Evolutionary conservation across 129 eudicot species (phyloP), one percentile per base, ranked within the genome.

Genomic region (Helianthus annuus): DNA sequence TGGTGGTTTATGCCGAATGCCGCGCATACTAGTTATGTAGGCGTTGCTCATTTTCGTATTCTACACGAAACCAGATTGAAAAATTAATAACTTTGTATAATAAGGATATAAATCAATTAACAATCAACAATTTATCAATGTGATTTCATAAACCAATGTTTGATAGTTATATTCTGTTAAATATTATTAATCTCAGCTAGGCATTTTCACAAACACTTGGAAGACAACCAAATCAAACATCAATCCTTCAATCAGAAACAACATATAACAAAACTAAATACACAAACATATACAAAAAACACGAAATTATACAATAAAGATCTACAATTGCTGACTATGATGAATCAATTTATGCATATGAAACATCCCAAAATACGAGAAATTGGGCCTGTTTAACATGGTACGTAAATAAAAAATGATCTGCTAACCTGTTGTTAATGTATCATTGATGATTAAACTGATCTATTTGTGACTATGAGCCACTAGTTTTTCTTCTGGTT

Each of bases 31-130:
- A 58, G 87, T 48, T 76, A 84, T 58, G 82, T 80, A 82, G 67
- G 85, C 71, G 61, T 75, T 83, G 57, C 78, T 82, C 94, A 86
- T 92, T 45, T 73, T 64, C 66, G 63, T 14, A 52, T 48, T 63
- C 73, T 67, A 42, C 57, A 15, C 7, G 0, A 56, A 16, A 67
- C 29, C 48, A 7, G 34, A 58, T 57, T 34, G 4, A 44, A 13
- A 68, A 69, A 6, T 17, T 61, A 6, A 48, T 32, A 49, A 46
- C 10, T 56, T 44, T 44, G 6, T 16, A 45, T 11, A 16, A 29
- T 29, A 10, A 57, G 45, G 19, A 58, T 4, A 57, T 27, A 39
- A 4, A 39, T 39, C 2, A 39, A 5, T 7, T 6, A 16, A 3
- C 9, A 46, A 2, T 66, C 22, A 22, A 1, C 19, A 0, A 5